phyloP scores from a whole-genome alignment of 768 basidiomycete species.

The Dentipellis fragilis region DNA sequence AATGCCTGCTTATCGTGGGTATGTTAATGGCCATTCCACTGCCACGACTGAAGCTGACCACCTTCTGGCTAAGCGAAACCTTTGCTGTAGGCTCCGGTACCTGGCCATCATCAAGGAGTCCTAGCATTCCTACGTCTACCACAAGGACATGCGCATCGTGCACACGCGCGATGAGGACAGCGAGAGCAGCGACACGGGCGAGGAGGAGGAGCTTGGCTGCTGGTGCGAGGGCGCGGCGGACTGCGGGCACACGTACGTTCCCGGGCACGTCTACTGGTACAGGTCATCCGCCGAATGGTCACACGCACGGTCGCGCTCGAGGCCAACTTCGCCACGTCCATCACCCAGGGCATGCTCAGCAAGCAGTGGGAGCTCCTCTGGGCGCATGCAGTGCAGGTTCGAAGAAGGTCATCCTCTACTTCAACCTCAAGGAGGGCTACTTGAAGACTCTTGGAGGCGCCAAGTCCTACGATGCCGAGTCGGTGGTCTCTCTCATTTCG shows the following conservation, averaged over 20 bases:
- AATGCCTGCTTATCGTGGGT: no score
- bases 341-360: background rate
- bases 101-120: background rate
- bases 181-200: background rate
- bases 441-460: background rate
- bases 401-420: background rate
- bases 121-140: background rate
- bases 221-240: background rate
- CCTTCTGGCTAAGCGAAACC: no score
- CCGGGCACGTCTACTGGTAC: conserved; percentile 1
- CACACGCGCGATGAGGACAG: background rate
- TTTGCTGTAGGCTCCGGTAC: background rate
- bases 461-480: background rate
- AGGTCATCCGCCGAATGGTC: background rate
- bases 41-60: no score
- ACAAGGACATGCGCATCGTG: background rate
- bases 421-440: background rate
- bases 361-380: background rate
- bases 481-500: background rate
- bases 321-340: background rate
- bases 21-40: no score
- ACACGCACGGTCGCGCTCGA: background rate
- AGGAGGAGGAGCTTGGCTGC: background rate
- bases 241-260: background rate
- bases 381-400: background rate